phyloP scores from a whole-genome alignment of 805 yeast genomes.

The Nakazawaea populi region DNA sequence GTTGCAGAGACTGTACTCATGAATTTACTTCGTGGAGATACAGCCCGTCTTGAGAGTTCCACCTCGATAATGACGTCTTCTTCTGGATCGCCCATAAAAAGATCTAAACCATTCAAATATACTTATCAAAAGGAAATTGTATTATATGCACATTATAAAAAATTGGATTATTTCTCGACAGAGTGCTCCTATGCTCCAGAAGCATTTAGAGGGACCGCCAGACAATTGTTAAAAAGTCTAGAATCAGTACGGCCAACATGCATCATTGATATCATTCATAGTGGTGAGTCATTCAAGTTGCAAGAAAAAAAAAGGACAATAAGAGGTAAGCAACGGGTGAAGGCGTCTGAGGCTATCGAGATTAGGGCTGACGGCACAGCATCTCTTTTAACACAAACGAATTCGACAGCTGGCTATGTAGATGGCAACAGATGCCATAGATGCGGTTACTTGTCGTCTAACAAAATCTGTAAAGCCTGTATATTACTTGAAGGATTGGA shows the following conservation, averaged over 20 bases:
- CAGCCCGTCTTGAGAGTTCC: constrained; percentile 84
- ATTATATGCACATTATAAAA: constrained; percentile 92
- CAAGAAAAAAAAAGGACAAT: constrained; percentile 47
- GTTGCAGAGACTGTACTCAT: constrained; percentile 97
- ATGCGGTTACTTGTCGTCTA: constrained; percentile 90
- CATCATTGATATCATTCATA: constrained; percentile 87
- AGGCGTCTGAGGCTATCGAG: constrained; percentile 35
- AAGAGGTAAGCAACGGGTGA: constrained; percentile 20
- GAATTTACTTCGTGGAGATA: constrained; percentile 95
- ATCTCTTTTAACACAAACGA: constrained; percentile 22
- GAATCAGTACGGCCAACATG: constrained; percentile 90
- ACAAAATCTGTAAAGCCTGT: constrained; percentile 90
- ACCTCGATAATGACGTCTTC: constrained; percentile 81
- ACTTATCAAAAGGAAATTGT: constrained; percentile 97
- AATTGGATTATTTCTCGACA: constrained; percentile 91
- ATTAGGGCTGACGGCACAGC: constrained; percentile 61
- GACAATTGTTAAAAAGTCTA: constrained; percentile 83
- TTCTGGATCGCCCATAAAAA: constrained; percentile 80
- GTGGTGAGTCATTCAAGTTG: constrained; percentile 82
- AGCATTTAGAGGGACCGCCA: constrained; percentile 96
- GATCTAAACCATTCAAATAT: constrained; percentile 94
- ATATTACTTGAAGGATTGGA: constrained; percentile 80
- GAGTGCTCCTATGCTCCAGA: constrained; percentile 99
- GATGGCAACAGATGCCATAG: constrained; percentile 78
- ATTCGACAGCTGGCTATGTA: constrained; percentile 23